These are phyloP conservation scores for Aureobasidium sp. DNA, from an alignment of 2,329 filamentous ascomycete genomes.

Conservation along the genomic window DNA sequence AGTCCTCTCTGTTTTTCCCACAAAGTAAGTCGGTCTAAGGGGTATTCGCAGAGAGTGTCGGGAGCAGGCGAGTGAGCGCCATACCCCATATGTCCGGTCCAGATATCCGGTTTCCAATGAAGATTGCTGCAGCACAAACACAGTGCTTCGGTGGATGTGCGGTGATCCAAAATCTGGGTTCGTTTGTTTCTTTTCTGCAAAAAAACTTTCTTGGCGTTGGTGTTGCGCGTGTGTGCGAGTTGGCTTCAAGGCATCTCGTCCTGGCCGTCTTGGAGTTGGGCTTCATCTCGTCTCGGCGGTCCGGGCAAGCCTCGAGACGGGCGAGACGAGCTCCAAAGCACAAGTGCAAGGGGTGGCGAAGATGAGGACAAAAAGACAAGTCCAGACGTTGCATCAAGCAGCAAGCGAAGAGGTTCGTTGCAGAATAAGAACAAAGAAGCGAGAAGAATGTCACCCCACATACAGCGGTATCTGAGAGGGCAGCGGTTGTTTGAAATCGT, in stretches of 20 bases:
- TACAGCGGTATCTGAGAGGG: conserved; percentile 30
- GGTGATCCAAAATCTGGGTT: conserved; percentile 9
- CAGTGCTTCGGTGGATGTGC: conserved; percentile 11
- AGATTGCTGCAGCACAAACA: conserved; percentile 7
- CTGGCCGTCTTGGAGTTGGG: not conserved
- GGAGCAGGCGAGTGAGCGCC: conserved; percentile 20
- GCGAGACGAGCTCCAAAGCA: conserved; percentile 19
- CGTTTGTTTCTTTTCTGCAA: not conserved
- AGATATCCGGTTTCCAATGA: conserved; percentile 1
- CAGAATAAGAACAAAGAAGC: conserved; percentile 29
- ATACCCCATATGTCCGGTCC: conserved; percentile 21
- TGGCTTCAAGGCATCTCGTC: conserved; percentile 11
- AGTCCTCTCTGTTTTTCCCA: conserved; percentile 16
- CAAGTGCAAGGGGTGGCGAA: conserved; percentile 26
- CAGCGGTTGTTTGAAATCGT: conserved; percentile 28
- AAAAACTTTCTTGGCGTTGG: not conserved
- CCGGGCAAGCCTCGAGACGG: conserved; percentile 30
- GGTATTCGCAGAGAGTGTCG: conserved; percentile 15
- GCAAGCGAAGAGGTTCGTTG: conserved; percentile 22
- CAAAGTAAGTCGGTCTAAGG: conserved; percentile 16
- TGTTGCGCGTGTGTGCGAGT: not conserved
- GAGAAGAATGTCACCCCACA: conserved; percentile 26
- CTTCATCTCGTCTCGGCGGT: conserved; percentile 26
- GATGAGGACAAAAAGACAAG: conserved; percentile 17
- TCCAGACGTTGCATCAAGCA: conserved; percentile 8